A percentile compares a stretch with the other conserved stretches of the same genome.
These are phyloP conservation scores for Furcasterigmium furcatum DNA, from an alignment of 2,329 filamentous ascomycete species.

Conservation along the genomic window DNA sequence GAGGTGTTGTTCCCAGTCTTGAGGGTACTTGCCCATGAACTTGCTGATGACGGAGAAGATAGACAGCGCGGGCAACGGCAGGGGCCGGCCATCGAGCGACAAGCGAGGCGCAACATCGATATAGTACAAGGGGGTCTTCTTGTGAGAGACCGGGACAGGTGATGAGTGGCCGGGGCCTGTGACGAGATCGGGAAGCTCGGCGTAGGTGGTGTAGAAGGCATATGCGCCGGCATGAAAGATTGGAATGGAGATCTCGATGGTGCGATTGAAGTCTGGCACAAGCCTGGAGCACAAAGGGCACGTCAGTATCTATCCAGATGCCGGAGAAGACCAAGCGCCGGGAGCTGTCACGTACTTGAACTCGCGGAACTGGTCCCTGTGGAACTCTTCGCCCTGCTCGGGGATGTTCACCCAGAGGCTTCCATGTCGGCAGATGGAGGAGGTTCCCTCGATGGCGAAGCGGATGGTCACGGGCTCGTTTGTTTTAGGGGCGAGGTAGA, in stretches of 20 bases:
- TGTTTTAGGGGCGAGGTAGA: conserved; percentile 78
- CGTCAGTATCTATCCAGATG: not conserved
- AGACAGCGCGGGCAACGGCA: conserved; percentile 84
- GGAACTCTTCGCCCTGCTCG: conserved; percentile 69
- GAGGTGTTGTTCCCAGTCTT: conserved; percentile 87
- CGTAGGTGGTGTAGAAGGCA: conserved; percentile 91
- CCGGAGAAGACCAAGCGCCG: no score
- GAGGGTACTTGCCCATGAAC: conserved; percentile 92
- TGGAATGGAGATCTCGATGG: conserved; percentile 84
- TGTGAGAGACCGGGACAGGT: conserved; percentile 48
- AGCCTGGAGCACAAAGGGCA: conserved; percentile 56
- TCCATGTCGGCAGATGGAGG: conserved; percentile 90
- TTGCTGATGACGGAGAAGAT: conserved; percentile 95
- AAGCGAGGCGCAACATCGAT: conserved; percentile 88
- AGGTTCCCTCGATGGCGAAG: conserved; percentile 90
- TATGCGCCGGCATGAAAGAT: conserved; percentile 83
- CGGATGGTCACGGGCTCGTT: conserved; percentile 75
- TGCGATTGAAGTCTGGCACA: conserved; percentile 87
- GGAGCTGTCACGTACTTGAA: conserved; percentile 89
- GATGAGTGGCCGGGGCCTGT: conserved; percentile 45
- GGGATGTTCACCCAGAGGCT: conserved; percentile 98
- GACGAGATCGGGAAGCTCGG: conserved; percentile 77
- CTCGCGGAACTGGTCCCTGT: conserved; percentile 76
- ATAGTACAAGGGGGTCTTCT: conserved; percentile 78
- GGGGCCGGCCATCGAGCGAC: conserved; percentile 65